Evolutionary conservation across 2,329 filamentous ascomycete species (phyloP).

Genomic region (Cercospora zeae-maydis): DNA sequence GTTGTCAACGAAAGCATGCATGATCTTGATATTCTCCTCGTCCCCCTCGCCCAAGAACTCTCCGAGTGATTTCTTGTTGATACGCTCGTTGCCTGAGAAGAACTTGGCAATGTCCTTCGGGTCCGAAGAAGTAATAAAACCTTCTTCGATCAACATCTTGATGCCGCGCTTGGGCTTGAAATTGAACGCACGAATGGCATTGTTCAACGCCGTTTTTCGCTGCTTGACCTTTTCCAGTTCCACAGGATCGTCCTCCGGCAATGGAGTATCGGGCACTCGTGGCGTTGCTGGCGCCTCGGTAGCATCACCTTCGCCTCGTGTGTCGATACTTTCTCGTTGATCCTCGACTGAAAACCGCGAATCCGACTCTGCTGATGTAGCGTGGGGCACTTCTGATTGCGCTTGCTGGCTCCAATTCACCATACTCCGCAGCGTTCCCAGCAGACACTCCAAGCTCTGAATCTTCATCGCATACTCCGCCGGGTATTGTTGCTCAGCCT

Average conservation of each 20-base stretch:
- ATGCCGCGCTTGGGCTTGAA: conserved; percentile 96
- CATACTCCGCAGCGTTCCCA: conserved; percentile 82
- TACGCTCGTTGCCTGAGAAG: conserved; percentile 71
- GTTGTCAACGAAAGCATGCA: conserved; percentile 94
- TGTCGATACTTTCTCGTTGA: conserved; percentile 74
- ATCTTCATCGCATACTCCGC: conserved; percentile 90
- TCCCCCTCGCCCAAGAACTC: conserved; percentile 95
- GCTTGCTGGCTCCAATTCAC: conserved; percentile 86
- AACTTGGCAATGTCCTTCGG: conserved; percentile 83
- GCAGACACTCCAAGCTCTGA: conserved; percentile 79
- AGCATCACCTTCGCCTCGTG: conserved; percentile 36
- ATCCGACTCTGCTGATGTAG: conserved; percentile 40
- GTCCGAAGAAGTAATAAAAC: conserved; percentile 77
- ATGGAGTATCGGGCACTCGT: conserved; percentile 40
- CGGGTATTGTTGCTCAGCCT: conserved; percentile 68
- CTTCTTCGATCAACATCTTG: conserved; percentile 75
- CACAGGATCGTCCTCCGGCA: conserved; percentile 79
- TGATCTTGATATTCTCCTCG: conserved; percentile 87
- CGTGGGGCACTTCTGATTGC: conserved; percentile 47
- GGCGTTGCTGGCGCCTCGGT: conserved; percentile 36
- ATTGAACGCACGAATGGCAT: conserved; percentile 89
- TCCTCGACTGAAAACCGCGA: conserved; percentile 55
- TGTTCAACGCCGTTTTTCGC: conserved; percentile 84
- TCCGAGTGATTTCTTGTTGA: conserved; percentile 89
- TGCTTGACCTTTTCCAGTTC: conserved; percentile 95